Conservation (phyloP, 768 basidiomycete genomes). For the Russula compacta region DNA sequence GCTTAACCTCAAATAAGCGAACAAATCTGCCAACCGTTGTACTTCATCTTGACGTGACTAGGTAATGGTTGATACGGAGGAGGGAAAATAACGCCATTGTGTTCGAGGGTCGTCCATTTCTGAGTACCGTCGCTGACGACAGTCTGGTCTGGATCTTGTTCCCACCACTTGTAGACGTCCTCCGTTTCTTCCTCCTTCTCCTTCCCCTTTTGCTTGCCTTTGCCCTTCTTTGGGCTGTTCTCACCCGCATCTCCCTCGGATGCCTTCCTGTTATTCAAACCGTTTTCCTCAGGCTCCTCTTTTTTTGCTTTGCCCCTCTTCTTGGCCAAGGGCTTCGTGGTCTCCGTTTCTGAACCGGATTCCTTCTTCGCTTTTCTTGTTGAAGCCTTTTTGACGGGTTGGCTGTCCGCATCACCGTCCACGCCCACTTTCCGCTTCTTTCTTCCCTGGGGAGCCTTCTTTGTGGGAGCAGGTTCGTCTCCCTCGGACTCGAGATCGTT, state of each 20-base stretch:
- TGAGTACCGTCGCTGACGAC: conserved; percentile 63
- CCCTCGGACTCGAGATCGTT: conserved; percentile 27
- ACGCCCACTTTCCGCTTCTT: conserved; percentile 36
- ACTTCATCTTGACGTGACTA: conserved; percentile 81
- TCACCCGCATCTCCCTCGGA: conserved; percentile 3
- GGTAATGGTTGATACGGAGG: conserved; percentile 88
- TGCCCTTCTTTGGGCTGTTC: conserved; percentile 31
- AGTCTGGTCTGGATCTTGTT: conserved; percentile 39
- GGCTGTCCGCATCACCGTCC: conserved; percentile 42
- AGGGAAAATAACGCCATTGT: conserved; percentile 92
- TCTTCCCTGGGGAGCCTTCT: conserved; percentile 24
- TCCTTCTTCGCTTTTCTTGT: conserved; percentile 49
- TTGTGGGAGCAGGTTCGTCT: conserved; percentile 25
- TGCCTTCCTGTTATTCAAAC: conserved; percentile 32
- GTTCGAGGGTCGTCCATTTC: conserved; percentile 95
- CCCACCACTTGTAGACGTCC: conserved; percentile 83
- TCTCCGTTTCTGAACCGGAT: conserved; percentile 32
- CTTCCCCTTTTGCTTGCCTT: conserved; percentile 50
- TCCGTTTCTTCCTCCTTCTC: conserved; percentile 55
- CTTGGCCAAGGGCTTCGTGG: conserved; percentile 36
- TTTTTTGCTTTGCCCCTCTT: conserved; percentile 37
- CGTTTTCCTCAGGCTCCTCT: conserved; percentile 31
- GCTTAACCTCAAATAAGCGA: conserved; percentile 7
- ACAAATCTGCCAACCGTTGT: conserved; percentile 57
- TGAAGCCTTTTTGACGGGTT: conserved; percentile 26